phyloP scores from a whole-genome alignment of 192 early-diverging fungal genomes.

The Dissophora ornata region DNA sequence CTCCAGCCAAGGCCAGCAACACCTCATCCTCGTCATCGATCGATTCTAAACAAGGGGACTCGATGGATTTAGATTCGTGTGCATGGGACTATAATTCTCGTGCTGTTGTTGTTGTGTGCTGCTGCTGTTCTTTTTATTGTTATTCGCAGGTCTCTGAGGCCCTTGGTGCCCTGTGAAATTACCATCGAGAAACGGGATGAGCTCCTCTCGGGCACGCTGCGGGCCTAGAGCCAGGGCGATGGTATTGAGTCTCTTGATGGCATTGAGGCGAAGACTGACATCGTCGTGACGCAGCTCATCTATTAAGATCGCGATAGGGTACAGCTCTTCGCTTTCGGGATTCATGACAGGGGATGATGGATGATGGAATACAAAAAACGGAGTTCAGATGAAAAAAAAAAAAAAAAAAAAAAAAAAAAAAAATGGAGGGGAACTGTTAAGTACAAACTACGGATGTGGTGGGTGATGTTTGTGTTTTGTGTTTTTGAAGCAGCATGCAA shows the following conservation, averaged over 20 bases:
- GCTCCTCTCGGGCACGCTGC: conserved; percentile 93
- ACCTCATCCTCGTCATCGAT: conserved; percentile 99
- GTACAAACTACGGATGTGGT: no score
- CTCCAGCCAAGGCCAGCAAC: conserved; percentile 90
- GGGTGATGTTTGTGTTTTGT: no score
- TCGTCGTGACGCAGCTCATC: conserved; percentile 97
- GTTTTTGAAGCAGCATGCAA: no score
- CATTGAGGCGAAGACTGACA: conserved; percentile 82
- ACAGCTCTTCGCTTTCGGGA: conserved; percentile 64
- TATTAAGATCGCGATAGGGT: conserved; percentile 90
- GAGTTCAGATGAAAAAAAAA: neutral
- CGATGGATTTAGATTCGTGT: neutral
- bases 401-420: neutral
- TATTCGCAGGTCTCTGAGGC: neutral
- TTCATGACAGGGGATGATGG: conserved; percentile 41
- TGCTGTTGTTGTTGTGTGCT: no score
- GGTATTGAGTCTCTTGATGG: conserved; percentile 81
- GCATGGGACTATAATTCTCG: no score
- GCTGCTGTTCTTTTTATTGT: neutral
- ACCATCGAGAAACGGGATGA: conserved; percentile 99
- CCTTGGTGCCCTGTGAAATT: no score
- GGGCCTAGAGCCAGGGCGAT: conserved; percentile 95
- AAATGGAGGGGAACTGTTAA: no score
- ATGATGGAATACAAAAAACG: neutral
- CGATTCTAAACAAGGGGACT: conserved; percentile 75